Percentiles rank a stretch among this genome's conserved stretches.
These are phyloP conservation scores for Ormosia semicastrata DNA, from an alignment of 306 rosid genomes.

Conservation along the genomic window DNA sequence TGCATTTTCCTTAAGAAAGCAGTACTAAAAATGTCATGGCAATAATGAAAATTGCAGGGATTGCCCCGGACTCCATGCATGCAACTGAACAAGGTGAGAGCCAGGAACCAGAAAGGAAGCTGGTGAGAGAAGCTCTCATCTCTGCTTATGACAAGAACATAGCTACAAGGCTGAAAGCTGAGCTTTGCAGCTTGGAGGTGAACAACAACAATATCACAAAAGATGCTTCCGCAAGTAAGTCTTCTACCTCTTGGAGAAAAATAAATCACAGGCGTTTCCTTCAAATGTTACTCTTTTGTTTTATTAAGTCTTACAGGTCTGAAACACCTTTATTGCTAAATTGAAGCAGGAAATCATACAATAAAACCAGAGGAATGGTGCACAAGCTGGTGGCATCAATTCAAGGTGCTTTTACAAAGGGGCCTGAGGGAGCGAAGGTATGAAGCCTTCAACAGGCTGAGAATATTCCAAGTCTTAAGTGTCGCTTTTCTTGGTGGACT, in stretches of 20 bases:
- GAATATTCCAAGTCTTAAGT: conserved; percentile 82
- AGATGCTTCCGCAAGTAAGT: conserved; percentile 47
- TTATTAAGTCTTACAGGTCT: background rate
- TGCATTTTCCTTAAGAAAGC: background rate
- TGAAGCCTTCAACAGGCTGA: conserved; percentile 72
- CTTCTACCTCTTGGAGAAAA: background rate
- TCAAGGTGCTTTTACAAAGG: conserved; percentile 69
- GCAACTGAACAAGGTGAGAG: conserved; percentile 54
- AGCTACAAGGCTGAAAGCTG: conserved; percentile 55
- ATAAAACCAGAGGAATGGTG: conserved; percentile 55
- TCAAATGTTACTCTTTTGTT: background rate
- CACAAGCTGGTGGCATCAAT: conserved; percentile 90
- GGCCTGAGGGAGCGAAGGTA: conserved; percentile 67
- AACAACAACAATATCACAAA: conserved; percentile 36
- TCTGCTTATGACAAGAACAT: conserved; percentile 67
- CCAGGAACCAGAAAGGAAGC: conserved; percentile 59
- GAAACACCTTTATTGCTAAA: background rate
- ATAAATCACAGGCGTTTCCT: background rate
- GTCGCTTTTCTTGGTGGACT: conserved; percentile 85
- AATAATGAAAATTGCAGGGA: conserved; percentile 45
- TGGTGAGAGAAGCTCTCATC: conserved; percentile 56
- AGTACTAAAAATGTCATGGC: background rate
- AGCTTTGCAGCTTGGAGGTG: conserved; percentile 48
- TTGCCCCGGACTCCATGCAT: conserved; percentile 55
- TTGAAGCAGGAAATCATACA: conserved; percentile 37